Conservation (phyloP, 2,329 filamentous ascomycete species). For the Colletotrichum melonis region DNA sequence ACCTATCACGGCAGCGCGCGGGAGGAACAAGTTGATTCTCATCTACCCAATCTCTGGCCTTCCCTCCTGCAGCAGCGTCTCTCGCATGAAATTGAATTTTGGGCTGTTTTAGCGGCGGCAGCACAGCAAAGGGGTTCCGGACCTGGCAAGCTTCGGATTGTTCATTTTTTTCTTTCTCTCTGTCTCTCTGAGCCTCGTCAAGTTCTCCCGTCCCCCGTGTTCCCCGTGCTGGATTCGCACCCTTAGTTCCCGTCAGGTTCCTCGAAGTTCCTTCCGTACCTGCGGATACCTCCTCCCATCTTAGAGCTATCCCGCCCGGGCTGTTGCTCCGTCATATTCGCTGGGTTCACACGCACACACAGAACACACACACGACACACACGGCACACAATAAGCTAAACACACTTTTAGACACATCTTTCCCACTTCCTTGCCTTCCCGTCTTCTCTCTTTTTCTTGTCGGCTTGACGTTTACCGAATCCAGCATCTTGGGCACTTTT, state of each 20-base stretch:
- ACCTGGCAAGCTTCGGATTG: neutral
- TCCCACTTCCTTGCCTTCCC: neutral
- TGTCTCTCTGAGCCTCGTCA: neutral
- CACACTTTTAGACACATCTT: constrained; percentile 6
- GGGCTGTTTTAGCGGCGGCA: constrained; percentile 11
- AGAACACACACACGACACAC: neutral
- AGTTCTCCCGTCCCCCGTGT: neutral
- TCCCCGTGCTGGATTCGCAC: neutral
- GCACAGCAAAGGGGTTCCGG: constrained; percentile 19
- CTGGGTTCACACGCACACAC: neutral
- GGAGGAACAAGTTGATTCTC: neutral
- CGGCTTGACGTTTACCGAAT: neutral
- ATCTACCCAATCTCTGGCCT: constrained; percentile 8
- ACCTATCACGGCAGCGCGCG: neutral
- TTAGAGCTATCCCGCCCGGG: neutral
- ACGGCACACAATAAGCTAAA: neutral
- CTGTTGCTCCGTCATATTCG: constrained; percentile 7
- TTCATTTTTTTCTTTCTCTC: neutral
- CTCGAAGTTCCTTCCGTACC: neutral
- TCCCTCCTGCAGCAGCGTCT: constrained; percentile 19
- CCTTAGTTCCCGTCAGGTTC: neutral
- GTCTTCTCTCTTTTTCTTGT: neutral
- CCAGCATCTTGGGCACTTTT: neutral
- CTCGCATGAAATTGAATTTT: constrained; percentile 15
- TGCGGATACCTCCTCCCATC: too few species aligned